phyloP scores from a whole-genome alignment of 352 stramenopile genomes.

The Phytophthora syringae region DNA sequence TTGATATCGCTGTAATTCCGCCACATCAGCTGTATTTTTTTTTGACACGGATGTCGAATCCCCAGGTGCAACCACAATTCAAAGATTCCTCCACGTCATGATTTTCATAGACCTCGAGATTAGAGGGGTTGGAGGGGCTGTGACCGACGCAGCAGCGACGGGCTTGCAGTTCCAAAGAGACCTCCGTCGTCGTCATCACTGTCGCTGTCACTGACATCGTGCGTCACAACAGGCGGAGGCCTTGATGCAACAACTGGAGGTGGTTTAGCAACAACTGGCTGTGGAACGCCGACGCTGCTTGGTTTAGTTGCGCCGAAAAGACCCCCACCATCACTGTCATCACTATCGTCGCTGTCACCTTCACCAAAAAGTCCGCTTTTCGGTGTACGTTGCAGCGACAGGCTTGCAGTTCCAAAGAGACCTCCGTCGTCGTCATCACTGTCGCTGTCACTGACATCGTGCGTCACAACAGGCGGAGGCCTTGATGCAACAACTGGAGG shows the following conservation, averaged over 20 bases:
- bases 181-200: constrained; percentile 48
- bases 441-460: constrained; percentile 37
- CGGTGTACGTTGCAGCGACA: constrained; percentile 24
- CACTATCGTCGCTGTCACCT: constrained; percentile 58
- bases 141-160: constrained; percentile 9
- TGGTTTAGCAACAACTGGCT: constrained; percentile 2
- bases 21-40: no score
- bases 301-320: constrained; percentile 43
- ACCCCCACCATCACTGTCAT: constrained; percentile 46
- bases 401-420: constrained; percentile 57
- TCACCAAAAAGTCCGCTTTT: constrained; percentile 67
- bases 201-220: constrained; percentile 37
- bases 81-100: no score
- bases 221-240: constrained; percentile 31
- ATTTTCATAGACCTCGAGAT: no score
- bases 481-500: constrained; percentile 13
- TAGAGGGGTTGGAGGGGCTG: constrained; percentile 23
- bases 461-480: constrained; percentile 31
- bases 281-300: background rate
- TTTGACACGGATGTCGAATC: no score
- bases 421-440: constrained; percentile 52
- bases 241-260: constrained; percentile 13
- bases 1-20: no score
- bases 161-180: constrained; percentile 49
- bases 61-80: no score